Evolutionary conservation across 257 asterid species (phyloP), one percentile per base, ranked within the genome.

Genomic region (Ballota nigra): DNA sequence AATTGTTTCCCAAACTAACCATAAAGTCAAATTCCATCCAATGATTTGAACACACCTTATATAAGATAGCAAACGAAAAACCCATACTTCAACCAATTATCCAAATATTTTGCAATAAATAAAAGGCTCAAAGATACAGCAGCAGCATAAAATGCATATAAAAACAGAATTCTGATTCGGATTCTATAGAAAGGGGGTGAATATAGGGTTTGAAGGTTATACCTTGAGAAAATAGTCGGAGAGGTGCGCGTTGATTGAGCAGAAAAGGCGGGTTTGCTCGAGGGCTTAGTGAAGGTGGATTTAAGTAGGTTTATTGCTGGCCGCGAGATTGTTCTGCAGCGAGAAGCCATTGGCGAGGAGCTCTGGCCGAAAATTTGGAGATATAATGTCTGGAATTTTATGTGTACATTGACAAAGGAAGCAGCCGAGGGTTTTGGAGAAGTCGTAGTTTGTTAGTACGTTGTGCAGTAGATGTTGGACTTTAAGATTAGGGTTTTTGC

Each of bases 291-390:
- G 45, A 82, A 13, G 55, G 88, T 12, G 74, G 89, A 80, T 73
- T 83, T 90, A 78, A 93, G 66, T 10, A 91, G 78, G 75, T 78
- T 87, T 52, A 87, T 71, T 65, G 96, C 90, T 8, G 93, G 89
- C 67, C 86, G 86, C 63, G 97, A 86, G 62, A 93, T 68, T 33
- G 85, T 23, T 80, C 96, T 84, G 86, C 69, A 91, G 29, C 96
- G 91, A 68, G 83, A 77, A 15, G 98, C 86, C 86, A 82, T 82
- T 66, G 57, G 34, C 40, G 62, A 20, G 15, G 55, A 36, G 19
- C 36, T 26, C 64, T 63, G 29, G 64, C 66, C 4, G 56, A 40
- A 19, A 55, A 23, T 23, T 51, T 63, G 43, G 59, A 23, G 28
- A 12, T 8, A n/a, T 36, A 11, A 8, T 11, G 6, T 6, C 12